phyloP scores from a whole-genome alignment of 2,329 filamentous ascomycete genomes.

The Periconia digitata region DNA sequence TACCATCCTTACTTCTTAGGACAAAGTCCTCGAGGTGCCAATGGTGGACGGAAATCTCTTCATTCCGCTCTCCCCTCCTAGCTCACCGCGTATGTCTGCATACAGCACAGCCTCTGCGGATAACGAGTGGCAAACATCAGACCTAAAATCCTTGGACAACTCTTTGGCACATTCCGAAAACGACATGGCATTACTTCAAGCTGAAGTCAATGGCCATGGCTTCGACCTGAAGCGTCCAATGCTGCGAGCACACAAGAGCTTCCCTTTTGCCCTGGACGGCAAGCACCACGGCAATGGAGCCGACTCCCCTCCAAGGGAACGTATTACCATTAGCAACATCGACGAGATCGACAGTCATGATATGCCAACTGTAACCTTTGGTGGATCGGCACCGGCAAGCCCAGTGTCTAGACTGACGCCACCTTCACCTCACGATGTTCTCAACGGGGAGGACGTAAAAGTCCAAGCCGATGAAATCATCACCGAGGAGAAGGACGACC shows the following conservation, averaged over 20 bases:
- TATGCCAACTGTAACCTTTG: conserved; percentile 41
- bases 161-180: conserved; percentile 37
- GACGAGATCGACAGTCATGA: conserved; percentile 40
- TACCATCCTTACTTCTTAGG: conserved; percentile 18
- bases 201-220: conserved; percentile 37
- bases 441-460: conserved; percentile 42
- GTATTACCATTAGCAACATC: conserved; percentile 33
- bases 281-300: conserved; percentile 31
- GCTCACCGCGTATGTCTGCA: conserved; percentile 54
- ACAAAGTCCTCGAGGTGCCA: conserved; percentile 31
- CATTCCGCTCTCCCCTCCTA: conserved; percentile 53
- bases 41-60: conserved; percentile 50
- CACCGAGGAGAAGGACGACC: conserved; percentile 45
- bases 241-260: conserved; percentile 48
- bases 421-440: conserved; percentile 42
- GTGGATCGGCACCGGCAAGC: conserved; percentile 49
- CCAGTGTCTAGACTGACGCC: conserved; percentile 50
- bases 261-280: conserved; percentile 45
- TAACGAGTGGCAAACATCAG: conserved; percentile 47
- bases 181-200: conserved; percentile 43
- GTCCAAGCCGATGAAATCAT: conserved; percentile 41
- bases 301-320: conserved; percentile 33
- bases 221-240: conserved; percentile 42
- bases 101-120: conserved; percentile 47
- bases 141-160: conserved; percentile 38